These are phyloP conservation scores for Priceomyces medius DNA, from an alignment of 805 yeast species.

Conservation along the genomic window DNA sequence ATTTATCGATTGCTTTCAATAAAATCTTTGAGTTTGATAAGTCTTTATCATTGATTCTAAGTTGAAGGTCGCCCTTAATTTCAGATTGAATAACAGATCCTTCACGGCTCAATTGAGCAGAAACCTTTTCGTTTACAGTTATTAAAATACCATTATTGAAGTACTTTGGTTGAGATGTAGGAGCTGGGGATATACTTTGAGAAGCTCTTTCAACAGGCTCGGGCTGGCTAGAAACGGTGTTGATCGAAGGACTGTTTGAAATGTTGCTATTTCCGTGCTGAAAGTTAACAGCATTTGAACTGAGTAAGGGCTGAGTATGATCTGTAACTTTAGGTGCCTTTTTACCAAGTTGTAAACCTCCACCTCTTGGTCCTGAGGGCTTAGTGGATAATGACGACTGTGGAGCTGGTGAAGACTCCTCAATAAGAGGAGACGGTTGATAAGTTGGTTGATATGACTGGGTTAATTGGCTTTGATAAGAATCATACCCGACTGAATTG, in stretches of 20 bases:
- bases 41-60: slow-evolving; percentile 77
- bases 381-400: slow-evolving; percentile 13
- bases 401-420: slow-evolving; percentile 10
- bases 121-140: slow-evolving; percentile 70
- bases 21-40: slow-evolving; percentile 65
- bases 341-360: slow-evolving; percentile 77
- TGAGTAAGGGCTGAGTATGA: slow-evolving; percentile 29
- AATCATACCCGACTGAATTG: slow-evolving; percentile 23
- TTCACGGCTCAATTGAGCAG: slow-evolving; percentile 79
- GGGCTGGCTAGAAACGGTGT: slow-evolving; percentile 8
- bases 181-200: slow-evolving; percentile 25
- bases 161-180: slow-evolving; percentile 27
- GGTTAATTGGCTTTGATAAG: slow-evolving; percentile 13
- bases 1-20: slow-evolving; percentile 49
- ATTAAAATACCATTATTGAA: slow-evolving; percentile 77
- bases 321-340: slow-evolving; percentile 33
- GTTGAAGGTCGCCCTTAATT: slow-evolving; percentile 85
- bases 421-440: slow-evolving; percentile 26
- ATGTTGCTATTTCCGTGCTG: slow-evolving; percentile 21
- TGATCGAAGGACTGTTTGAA: slow-evolving; percentile 10
- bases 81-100: slow-evolving; percentile 71
- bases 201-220: slow-evolving; percentile 10
- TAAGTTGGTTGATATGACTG: slow-evolving; percentile 30
- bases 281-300: slow-evolving; percentile 32
- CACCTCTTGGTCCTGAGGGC: slow-evolving; percentile 40